Percentiles rank a stretch among this genome's conserved stretches.
These are phyloP conservation scores for Melaleuca alternifolia DNA, from an alignment of 345 rosid species.

Conservation along the genomic window DNA sequence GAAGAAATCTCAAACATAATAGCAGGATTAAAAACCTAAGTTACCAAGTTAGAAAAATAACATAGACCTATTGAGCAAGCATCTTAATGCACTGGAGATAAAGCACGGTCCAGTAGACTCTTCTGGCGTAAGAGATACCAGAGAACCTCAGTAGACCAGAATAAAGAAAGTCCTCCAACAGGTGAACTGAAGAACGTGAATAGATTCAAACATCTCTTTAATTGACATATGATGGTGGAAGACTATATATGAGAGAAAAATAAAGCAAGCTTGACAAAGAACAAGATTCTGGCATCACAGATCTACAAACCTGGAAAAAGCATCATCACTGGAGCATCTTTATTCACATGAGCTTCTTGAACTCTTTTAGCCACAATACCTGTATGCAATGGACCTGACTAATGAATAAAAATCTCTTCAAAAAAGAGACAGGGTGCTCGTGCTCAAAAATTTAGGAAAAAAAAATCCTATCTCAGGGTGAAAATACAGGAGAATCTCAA, in stretches of 20 bases:
- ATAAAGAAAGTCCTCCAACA: background rate
- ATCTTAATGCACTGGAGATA: background rate
- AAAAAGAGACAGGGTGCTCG: background rate
- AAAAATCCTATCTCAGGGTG: background rate
- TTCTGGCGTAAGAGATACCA: background rate
- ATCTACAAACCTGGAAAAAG: conserved; percentile 68
- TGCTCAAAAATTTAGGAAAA: background rate
- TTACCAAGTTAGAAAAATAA: background rate
- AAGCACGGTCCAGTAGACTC: background rate
- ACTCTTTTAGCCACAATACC: conserved; percentile 83
- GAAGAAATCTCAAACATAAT: background rate
- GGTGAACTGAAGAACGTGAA: background rate
- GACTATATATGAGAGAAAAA: background rate
- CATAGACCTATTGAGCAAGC: background rate
- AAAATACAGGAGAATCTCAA: background rate
- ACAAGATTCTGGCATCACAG: background rate
- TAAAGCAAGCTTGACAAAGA: background rate
- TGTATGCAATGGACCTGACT: conserved; percentile 11
- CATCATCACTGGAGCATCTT: conserved; percentile 71
- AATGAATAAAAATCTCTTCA: background rate
- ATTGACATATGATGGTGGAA: background rate
- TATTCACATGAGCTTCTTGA: conserved; percentile 59
- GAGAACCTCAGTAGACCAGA: background rate
- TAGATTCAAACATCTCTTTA: background rate
- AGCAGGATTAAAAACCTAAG: background rate